Percentiles rank a stretch among this genome's conserved stretches.
Evolutionary conservation across 2,329 filamentous ascomycete genomes (phyloP).

Genomic region (Grosmannia clavigera): DNA sequence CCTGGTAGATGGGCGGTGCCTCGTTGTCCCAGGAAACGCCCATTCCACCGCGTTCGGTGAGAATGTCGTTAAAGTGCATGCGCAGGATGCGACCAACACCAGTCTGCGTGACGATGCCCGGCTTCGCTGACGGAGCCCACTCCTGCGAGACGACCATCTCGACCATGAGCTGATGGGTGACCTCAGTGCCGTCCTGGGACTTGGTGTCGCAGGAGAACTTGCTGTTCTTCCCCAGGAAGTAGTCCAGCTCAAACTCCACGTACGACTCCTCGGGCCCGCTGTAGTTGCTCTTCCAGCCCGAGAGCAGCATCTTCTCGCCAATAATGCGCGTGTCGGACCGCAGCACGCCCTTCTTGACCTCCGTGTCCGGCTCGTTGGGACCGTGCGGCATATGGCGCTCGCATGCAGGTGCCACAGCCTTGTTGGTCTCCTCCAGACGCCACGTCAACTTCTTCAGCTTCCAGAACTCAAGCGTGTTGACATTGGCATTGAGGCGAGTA

Average conservation of each 20-base stretch:
- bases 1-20: slow-evolving; percentile 83
- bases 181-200: slow-evolving; percentile 59
- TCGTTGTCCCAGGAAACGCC: slow-evolving; percentile 97
- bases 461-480: slow-evolving; percentile 68
- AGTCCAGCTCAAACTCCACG: slow-evolving; percentile 73
- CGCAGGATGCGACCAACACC: slow-evolving; percentile 82
- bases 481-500: slow-evolving; percentile 53
- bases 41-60: slow-evolving; percentile 75
- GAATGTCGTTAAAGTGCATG: slow-evolving; percentile 74
- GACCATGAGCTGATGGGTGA: slow-evolving; percentile 75
- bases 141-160: slow-evolving; percentile 94
- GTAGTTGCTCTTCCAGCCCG: slow-evolving; percentile 76
- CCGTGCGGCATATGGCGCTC: slow-evolving; percentile 52
- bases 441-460: slow-evolving; percentile 83
- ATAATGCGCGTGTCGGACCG: slow-evolving; percentile 68
- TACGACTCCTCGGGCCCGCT: slow-evolving; percentile 35
- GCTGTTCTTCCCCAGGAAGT: slow-evolving; percentile 44
- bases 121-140: slow-evolving; percentile 60
- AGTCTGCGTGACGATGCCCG: slow-evolving; percentile 63
- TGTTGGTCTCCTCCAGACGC: slow-evolving; percentile 81
- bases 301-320: slow-evolving; percentile 69
- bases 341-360: slow-evolving; percentile 52
- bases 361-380: slow-evolving; percentile 27
- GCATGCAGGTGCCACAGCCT: slow-evolving; percentile 69
- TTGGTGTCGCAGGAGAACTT: slow-evolving; percentile 69